phyloP scores from a whole-genome alignment of 176 grass and related monocot species.

The Lolium perenne region DNA sequence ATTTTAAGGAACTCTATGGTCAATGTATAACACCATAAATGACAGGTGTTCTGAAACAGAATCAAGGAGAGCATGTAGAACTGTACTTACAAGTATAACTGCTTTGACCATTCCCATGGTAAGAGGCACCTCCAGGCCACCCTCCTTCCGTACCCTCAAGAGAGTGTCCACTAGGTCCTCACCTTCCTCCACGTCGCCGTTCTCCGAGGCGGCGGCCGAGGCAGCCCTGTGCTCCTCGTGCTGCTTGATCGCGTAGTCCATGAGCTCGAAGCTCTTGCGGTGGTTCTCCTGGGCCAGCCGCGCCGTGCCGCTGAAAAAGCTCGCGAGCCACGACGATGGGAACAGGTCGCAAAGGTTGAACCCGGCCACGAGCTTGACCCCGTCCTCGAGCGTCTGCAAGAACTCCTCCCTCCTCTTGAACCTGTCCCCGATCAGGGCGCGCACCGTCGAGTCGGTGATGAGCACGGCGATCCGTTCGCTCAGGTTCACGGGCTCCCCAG shows the following conservation, averaged over 20 bases:
- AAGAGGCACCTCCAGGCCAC: conserved; percentile 37
- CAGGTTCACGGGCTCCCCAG: conserved; percentile 20
- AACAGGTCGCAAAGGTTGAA: conserved; percentile 45
- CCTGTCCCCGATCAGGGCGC: conserved; percentile 43
- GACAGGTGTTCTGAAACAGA: background rate
- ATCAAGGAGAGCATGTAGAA: background rate
- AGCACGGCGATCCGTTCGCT: conserved; percentile 30
- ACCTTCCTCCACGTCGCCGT: background rate
- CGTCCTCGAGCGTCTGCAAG: background rate
- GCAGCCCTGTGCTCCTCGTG: conserved; percentile 34
- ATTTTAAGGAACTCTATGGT: background rate
- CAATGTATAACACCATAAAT: background rate
- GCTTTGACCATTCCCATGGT: conserved; percentile 46
- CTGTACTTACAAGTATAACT: conserved; percentile 39
- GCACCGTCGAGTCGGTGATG: conserved; percentile 36
- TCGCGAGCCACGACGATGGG: conserved; percentile 34
- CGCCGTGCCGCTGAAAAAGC: background rate
- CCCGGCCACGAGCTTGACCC: conserved; percentile 30
- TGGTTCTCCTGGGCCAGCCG: conserved; percentile 6
- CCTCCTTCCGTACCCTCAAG: conserved; percentile 40
- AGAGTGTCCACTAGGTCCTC: conserved; percentile 45
- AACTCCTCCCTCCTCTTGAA: conserved; percentile 45
- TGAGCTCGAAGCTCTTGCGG: conserved; percentile 41
- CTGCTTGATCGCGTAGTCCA: conserved; percentile 45
- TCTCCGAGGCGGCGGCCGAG: background rate